phyloP scores from a whole-genome alignment of 805 yeast species.

The Pichia eremophila region DNA sequence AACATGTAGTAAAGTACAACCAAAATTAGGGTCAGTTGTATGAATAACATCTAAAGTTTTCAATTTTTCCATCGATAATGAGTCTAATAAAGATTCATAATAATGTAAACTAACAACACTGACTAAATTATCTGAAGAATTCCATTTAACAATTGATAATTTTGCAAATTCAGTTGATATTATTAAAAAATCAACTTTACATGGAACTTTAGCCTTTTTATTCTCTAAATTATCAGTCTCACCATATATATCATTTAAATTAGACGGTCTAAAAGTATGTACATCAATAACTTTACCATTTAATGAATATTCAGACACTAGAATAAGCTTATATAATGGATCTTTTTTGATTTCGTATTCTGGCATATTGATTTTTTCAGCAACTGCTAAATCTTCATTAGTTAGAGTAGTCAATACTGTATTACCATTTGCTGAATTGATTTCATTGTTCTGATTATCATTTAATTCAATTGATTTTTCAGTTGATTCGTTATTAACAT shows the following conservation, averaged over 20 bases:
- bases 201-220: slow-evolving; percentile 30
- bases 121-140: slow-evolving; percentile 40
- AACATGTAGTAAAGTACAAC: slow-evolving; percentile 49
- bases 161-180: slow-evolving; percentile 70
- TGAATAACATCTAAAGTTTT: slow-evolving; percentile 33
- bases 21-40: slow-evolving; percentile 51
- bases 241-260: slow-evolving; percentile 34
- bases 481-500: slow-evolving; percentile 7
- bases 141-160: slow-evolving; percentile 68
- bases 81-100: slow-evolving; percentile 63
- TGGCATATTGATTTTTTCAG: background rate
- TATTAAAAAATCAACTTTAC: slow-evolving; percentile 45
- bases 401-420: background rate
- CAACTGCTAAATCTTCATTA: slow-evolving; percentile 6
- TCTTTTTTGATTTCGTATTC: slow-evolving; percentile 11
- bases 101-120: slow-evolving; percentile 74
- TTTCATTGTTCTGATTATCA: background rate
- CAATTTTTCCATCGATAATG: slow-evolving; percentile 35
- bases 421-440: background rate
- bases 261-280: slow-evolving; percentile 34
- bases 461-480: slow-evolving; percentile 8
- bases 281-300: slow-evolving; percentile 62
- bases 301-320: slow-evolving; percentile 58
- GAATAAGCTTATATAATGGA: slow-evolving; percentile 24
- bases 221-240: slow-evolving; percentile 47